Base-by-base conservation (phyloP, 441 rosid species). In the Aleurites moluccanus region DNA sequence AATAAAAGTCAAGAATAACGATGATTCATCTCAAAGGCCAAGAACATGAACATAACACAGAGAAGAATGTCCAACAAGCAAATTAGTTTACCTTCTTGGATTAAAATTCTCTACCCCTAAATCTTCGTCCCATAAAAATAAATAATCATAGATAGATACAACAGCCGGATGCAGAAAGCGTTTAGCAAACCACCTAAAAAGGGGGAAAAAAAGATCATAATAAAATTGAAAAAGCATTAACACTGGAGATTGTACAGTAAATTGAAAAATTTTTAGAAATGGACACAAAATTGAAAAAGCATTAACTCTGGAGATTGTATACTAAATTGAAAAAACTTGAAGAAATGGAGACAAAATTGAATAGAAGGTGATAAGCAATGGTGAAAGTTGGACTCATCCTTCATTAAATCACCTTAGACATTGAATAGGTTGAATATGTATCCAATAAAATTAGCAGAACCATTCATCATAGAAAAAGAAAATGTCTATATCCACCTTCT, bases 41-140 rank as follows among this genome's bases (percentile, higher is more conserved):
- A 56, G 10, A 74, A 42, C 21, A 25, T 40, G 27, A 45, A 59
- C 21, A 64, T 15, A 50, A 7, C 6, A 20, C 65, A 56, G 40
- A 16, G 27, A 68, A 80, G 52, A 25, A n/a, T 44, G 11, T 49
- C 52, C 25, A 52, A 27, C 53, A 40, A 35, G 65, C 67, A 21
- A 59, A 73, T 7, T 35, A 63, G 14, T 44, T 75, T 84, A 95
- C 98, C 92, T 88, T 84, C 78, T 74, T 38, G 99, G 99, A 82
- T 87, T 42, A 70, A 95, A 95, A 79, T 91, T 70, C 52, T 88
- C 77, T 66, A 93, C 96, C 67, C 98, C 99, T 74, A 95, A 86
- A 84, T 95, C 99, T 82, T 95, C 99, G 65, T 95, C 99, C 97
- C 98, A 91, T 33, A 95, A 91, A 81, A 96, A 96, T 76, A 93